Evolutionary conservation across 345 rosid genomes (phyloP), one percentile per base, ranked within the genome.

Genomic region (Acer campestre): DNA sequence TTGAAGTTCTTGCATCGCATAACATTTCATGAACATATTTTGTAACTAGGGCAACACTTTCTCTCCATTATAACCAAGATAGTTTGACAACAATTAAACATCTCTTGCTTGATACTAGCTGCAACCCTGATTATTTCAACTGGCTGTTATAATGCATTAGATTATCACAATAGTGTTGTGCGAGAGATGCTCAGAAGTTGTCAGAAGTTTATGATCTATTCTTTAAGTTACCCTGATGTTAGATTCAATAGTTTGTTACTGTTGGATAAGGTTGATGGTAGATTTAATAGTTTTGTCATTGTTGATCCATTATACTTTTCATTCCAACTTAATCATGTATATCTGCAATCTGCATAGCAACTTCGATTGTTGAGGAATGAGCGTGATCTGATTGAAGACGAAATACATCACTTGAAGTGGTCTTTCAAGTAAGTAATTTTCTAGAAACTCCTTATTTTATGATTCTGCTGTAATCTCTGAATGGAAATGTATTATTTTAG

Each of bases 361-460:
- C 97, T 92, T 72, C 83, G 90, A 62, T 67, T 86, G 84, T 78
- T 88, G 89, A 94, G 99, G 85, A 85, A 86, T 73, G 86, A 90
- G 42, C 93, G 98, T 44, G 99, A 96, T 84, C 80, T 81, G n/a
- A 87, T 96, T 78, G 99, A 96, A 88, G 99, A 94, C 76, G 80
- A 82, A 81, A 84, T 96, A 71, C 94, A 94, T 85, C 97, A 90
- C 80, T 71, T 93, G 66, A 92, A 83, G 61, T 92, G 97, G 98
- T 94, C 96, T 70, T 88, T 90, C 56, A 90, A 82, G 98, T 92
- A 84, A 85, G 92, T 76, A 67, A 29, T 17, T 29, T 14, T 77
- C 65, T 75, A 27, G 44, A 49, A 53, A 29, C 27, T 25, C 46
- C 42, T 35, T 61, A 51, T 20, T 61, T 53, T 27, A 53, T 58